Evolutionary conservation across 2,329 filamentous ascomycete species (phyloP).

Genomic region (Pseudogymnoascus sp.): DNA sequence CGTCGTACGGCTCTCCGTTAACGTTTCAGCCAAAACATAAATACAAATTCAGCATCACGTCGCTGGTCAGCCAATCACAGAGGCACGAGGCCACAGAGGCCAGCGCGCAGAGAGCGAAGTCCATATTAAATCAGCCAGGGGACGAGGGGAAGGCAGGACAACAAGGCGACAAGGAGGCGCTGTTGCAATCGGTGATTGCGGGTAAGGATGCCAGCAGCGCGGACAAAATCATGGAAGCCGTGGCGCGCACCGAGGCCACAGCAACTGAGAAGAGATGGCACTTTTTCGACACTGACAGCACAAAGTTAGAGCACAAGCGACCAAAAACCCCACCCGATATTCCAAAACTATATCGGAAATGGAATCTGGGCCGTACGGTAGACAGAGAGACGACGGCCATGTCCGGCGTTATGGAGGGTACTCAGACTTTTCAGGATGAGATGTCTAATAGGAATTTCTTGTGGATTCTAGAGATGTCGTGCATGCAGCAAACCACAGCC

Average conservation of each 20-base stretch:
- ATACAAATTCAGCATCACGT: slow-evolving; percentile 56
- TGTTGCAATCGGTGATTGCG: slow-evolving; percentile 35
- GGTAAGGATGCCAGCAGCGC: slow-evolving; percentile 34
- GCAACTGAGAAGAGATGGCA: slow-evolving; percentile 44
- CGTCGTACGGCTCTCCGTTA: slow-evolving; percentile 38
- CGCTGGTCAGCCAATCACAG: slow-evolving; percentile 50
- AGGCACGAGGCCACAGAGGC: slow-evolving; percentile 52
- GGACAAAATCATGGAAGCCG: slow-evolving; percentile 44
- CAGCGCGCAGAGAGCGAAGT: slow-evolving; percentile 36
- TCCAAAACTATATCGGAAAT: slow-evolving; percentile 18
- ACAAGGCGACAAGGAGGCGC: slow-evolving; percentile 7
- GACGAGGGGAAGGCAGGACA: slow-evolving; percentile 20
- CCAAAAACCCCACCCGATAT: slow-evolving; percentile 15
- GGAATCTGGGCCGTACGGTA: background rate
- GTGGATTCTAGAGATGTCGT: background rate
- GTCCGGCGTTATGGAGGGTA: background rate
- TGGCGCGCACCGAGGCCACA: slow-evolving; percentile 52
- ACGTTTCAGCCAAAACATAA: slow-evolving; percentile 37
- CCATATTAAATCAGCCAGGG: slow-evolving; percentile 23
- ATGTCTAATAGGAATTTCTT: background rate
- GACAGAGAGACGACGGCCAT: background rate
- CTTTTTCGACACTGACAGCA: slow-evolving; percentile 40
- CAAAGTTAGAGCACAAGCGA: background rate
- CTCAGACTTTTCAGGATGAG: background rate
- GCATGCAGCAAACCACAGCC: background rate